These are phyloP conservation scores for Xerocomus brunneocitrinus DNA, from an alignment of 768 basidiomycete genomes.

Conservation along the genomic window DNA sequence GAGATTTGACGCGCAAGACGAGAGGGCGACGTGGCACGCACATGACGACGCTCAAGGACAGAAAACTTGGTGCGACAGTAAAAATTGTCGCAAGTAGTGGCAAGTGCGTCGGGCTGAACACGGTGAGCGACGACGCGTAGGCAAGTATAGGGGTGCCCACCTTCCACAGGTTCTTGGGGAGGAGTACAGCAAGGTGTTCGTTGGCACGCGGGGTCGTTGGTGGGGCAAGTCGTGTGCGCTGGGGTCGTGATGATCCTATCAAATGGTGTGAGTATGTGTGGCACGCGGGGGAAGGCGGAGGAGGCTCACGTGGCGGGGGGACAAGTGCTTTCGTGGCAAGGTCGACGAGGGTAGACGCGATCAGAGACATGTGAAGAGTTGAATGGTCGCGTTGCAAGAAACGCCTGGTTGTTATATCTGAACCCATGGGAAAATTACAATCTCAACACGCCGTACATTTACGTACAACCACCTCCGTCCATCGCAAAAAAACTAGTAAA, in stretches of 20 bases:
- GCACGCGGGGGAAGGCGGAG: not conserved
- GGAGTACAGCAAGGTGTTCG: constrained; percentile 75
- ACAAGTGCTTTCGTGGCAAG: not conserved
- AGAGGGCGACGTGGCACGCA: constrained; percentile 33
- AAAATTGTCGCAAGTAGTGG: constrained; percentile 67
- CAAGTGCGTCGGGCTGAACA: constrained; percentile 54
- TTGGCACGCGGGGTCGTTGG: constrained; percentile 36
- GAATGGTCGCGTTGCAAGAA: not conserved
- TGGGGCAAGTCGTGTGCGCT: constrained; percentile 14
- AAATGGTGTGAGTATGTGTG: constrained; percentile 8
- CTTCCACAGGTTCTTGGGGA: constrained; percentile 73
- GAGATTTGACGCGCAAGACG: constrained; percentile 9
- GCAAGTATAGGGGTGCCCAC: constrained; percentile 29
- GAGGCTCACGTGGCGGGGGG: not conserved
- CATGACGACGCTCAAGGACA: constrained; percentile 71
- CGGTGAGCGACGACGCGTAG: constrained; percentile 14
- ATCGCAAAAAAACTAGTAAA: not conserved
- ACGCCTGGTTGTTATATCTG: constrained; percentile 26
- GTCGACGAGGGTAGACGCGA: constrained; percentile 22
- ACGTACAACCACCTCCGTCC: constrained; percentile 8
- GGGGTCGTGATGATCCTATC: constrained; percentile 23
- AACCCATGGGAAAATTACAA: constrained; percentile 25
- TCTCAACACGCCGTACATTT: constrained; percentile 1
- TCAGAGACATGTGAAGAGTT: constrained; percentile 28
- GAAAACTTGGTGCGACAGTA: constrained; percentile 63